Base-by-base conservation (phyloP, 1,139 yeast genomes). In the Blastobotrys apis region DNA sequence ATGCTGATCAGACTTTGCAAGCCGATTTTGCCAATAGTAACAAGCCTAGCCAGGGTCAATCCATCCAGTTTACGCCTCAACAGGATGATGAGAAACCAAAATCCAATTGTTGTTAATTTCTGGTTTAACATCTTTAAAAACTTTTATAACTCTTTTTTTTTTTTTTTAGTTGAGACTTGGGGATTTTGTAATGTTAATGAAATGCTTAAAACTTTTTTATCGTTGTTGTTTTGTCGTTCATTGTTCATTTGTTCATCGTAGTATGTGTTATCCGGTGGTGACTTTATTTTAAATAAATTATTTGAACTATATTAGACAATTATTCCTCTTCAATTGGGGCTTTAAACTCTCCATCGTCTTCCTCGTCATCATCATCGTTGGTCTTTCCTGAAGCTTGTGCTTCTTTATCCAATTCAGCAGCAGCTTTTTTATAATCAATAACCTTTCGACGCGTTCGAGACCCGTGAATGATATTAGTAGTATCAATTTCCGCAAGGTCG, bases 371-470 rank as follows among this genome's bases (percentile, higher is more conserved):
- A 15, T 43, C 51, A n/a, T 44, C 52, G 10, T 44, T 52, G 13
- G 58, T 80, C 25, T 70, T 78, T 6, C 10, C 26, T 6, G 6
- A 6, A 23, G 26, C 26, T 12, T 70, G 78, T 30, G 68, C 80
- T 26, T 59, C 64, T 40, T 54, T 56, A 44, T 77, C 80, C 59
- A 86, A 68, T 59, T 84, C 77, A 53, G 78, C 84, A 23, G 88
- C 86, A n/a, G 94, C 90, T 65, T 85, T 82, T 50, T 79, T 74
- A 65, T 84, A 90, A 66, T 90, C 97, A 57, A 90, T 83, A 27
- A 83, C 84, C 62, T 82, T 84, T 17, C 96, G 95, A 56, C 96
- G 78, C 10, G 96, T 87, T 71, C 97, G 84, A 66, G 95, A 77
- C 12, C 95, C 95, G 22, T 80, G 71, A 52, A 88, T 85, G 61